Evolutionary conservation across 2,329 filamentous ascomycete species (phyloP).

Genomic region (Stagonosporopsis cucurbitacearum): DNA sequence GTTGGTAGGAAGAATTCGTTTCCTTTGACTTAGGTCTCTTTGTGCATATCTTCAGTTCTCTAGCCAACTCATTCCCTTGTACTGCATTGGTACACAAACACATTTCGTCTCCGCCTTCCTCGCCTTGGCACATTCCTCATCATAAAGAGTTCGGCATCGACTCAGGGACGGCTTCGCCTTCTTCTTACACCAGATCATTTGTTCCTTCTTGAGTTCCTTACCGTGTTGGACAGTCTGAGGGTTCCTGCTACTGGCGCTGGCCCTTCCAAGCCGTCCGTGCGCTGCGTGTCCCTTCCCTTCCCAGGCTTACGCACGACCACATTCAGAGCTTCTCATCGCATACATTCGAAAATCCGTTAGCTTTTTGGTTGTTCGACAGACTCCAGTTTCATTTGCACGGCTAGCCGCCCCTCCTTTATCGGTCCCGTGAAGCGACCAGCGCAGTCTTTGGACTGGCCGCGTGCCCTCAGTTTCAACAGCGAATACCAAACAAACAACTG

Average conservation of each 20-base stretch:
- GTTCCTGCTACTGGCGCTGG: slow-evolving; percentile 29
- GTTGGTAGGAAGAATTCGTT: slow-evolving; percentile 8
- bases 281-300: slow-evolving; percentile 16
- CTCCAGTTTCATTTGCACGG: slow-evolving; percentile 34
- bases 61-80: slow-evolving; percentile 20
- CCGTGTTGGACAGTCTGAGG: slow-evolving; percentile 24
- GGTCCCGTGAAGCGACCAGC: slow-evolving; percentile 27
- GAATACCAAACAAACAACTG: slow-evolving; percentile 30
- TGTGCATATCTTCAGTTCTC: slow-evolving; percentile 14
- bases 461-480: slow-evolving; percentile 29
- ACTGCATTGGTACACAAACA: slow-evolving; percentile 17
- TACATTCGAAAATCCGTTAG: slow-evolving; percentile 43
- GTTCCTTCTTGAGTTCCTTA: slow-evolving; percentile 22
- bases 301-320: slow-evolving; percentile 15
- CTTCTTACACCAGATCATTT: slow-evolving; percentile 14
- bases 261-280: slow-evolving; percentile 32
- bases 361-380: slow-evolving; percentile 39
- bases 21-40: slow-evolving; percentile 1
- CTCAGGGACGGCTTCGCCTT: slow-evolving; percentile 6
- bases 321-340: slow-evolving; percentile 21
- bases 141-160: slow-evolving; percentile 1
- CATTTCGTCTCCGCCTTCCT: slow-evolving; percentile 5
- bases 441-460: slow-evolving; percentile 22
- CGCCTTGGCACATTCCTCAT: slow-evolving; percentile 21
- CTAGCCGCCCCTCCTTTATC: slow-evolving; percentile 41